Percentiles rank a stretch among this genome's conserved stretches.
These are phyloP conservation scores for Apiospora phragmitis DNA, from an alignment of 2,329 filamentous ascomycete species.

Conservation along the genomic window DNA sequence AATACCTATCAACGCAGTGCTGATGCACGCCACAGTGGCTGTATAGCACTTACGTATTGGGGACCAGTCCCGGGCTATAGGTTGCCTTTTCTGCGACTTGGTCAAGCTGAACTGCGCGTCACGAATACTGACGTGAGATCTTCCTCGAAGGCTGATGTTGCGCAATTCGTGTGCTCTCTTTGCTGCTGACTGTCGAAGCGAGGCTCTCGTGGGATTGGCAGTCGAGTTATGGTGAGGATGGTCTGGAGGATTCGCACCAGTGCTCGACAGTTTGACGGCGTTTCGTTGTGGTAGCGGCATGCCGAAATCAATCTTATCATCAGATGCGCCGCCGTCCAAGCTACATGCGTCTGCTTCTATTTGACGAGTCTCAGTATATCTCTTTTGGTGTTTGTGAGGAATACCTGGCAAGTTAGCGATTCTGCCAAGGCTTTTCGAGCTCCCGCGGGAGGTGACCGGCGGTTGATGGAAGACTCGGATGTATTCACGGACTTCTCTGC, in stretches of 20 bases:
- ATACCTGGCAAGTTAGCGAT: neutral
- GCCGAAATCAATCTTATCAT: constrained; percentile 14
- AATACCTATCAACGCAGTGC: constrained; percentile 70
- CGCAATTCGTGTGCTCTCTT: constrained; percentile 25
- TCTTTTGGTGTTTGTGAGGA: neutral
- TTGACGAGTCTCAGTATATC: constrained; percentile 12
- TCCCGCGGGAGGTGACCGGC: constrained; percentile 25
- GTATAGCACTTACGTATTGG: constrained; percentile 66
- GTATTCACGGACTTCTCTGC: constrained; percentile 29
- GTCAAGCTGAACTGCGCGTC: constrained; percentile 52
- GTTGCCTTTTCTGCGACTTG: constrained; percentile 58
- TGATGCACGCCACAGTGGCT: constrained; percentile 69
- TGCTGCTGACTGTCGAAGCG: constrained; percentile 11
- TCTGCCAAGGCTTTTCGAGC: constrained; percentile 24
- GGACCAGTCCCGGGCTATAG: constrained; percentile 73
- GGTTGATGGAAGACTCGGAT: constrained; percentile 30
- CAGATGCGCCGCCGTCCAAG: constrained; percentile 31
- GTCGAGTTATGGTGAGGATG: neutral
- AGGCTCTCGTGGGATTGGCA: neutral
- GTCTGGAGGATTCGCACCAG: constrained; percentile 8
- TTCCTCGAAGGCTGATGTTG: constrained; percentile 46
- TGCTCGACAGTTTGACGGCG: constrained; percentile 6
- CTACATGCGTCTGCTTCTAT: constrained; percentile 27
- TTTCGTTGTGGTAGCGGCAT: neutral
- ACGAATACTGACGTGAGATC: constrained; percentile 55